phyloP scores from a whole-genome alignment of 2,329 filamentous ascomycete genomes.

The Fusarium liriodendri region DNA sequence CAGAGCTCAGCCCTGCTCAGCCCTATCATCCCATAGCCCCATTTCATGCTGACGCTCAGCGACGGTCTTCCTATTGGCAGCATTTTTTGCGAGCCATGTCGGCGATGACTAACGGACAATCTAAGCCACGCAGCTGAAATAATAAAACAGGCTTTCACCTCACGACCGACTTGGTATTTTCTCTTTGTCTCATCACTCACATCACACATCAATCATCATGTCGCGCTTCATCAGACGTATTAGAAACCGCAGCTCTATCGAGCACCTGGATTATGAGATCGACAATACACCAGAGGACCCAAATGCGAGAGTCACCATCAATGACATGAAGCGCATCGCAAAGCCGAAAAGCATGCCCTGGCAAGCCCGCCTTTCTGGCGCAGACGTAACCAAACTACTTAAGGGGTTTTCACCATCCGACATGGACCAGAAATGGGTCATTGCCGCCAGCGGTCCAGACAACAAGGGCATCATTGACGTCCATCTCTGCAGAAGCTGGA shows the following conservation, averaged over 20 bases:
- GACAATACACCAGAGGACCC: not conserved
- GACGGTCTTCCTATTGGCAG: not conserved
- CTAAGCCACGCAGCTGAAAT: not conserved
- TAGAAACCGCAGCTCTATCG: not conserved
- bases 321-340: not conserved
- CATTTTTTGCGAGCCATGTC: not conserved
- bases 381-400: slow-evolving; percentile 27
- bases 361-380: slow-evolving; percentile 11
- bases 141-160: not conserved
- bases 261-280: not conserved
- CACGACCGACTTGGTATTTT: not conserved
- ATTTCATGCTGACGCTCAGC: not conserved
- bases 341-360: slow-evolving; percentile 13
- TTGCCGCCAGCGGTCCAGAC: slow-evolving; percentile 5
- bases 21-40: not conserved
- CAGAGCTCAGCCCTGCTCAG: not conserved
- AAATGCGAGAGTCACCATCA: not conserved
- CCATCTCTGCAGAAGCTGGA: slow-evolving; percentile 27
- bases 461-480: slow-evolving; percentile 10
- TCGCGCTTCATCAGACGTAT: not conserved
- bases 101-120: not conserved
- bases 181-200: not conserved
- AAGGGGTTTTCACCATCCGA: slow-evolving; percentile 5
- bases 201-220: not conserved
- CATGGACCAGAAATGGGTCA: slow-evolving; percentile 31